These are phyloP conservation scores for Capsella bursapastoris DNA, from an alignment of 345 rosid genomes.

Conservation along the genomic window DNA sequence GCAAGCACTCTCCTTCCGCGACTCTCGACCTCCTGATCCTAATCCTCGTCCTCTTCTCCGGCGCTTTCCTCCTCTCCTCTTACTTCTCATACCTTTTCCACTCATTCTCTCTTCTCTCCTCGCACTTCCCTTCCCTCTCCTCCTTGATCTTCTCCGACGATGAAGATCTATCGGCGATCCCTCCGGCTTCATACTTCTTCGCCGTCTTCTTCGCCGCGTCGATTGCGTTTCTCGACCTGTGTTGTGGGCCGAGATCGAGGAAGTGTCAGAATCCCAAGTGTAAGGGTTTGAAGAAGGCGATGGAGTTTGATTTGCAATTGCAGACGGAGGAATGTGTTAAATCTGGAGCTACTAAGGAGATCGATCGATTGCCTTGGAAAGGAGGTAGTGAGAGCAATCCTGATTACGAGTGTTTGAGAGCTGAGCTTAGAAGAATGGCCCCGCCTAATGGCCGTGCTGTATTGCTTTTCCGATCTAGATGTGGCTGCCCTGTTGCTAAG, in stretches of 20 bases:
- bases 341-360: constrained; percentile 59
- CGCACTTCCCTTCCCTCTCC: constrained; percentile 51
- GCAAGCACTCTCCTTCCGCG: constrained; percentile 87
- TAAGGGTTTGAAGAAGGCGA: constrained; percentile 82
- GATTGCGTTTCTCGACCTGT: constrained; percentile 53
- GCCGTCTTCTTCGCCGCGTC: constrained; percentile 53
- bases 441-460: constrained; percentile 94
- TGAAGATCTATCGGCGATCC: constrained; percentile 44
- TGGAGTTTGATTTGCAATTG: constrained; percentile 94
- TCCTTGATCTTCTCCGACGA: constrained; percentile 42
- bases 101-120: constrained; percentile 75
- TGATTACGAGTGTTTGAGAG: constrained; percentile 87
- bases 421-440: constrained; percentile 92
- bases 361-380: constrained; percentile 86
- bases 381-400: constrained; percentile 83
- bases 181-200: constrained; percentile 57
- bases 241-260: constrained; percentile 74
- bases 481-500: constrained; percentile 92
- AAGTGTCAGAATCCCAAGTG: constrained; percentile 71
- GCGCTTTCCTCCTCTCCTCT: constrained; percentile 73
- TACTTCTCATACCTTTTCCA: constrained; percentile 84
- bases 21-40: constrained; percentile 88
- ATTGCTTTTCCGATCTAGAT: constrained; percentile 75
- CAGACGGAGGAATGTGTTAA: constrained; percentile 77
- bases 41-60: constrained; percentile 77